Conservation (phyloP, 164 flowering plant genomes). For the Annona cherimola region DNA sequence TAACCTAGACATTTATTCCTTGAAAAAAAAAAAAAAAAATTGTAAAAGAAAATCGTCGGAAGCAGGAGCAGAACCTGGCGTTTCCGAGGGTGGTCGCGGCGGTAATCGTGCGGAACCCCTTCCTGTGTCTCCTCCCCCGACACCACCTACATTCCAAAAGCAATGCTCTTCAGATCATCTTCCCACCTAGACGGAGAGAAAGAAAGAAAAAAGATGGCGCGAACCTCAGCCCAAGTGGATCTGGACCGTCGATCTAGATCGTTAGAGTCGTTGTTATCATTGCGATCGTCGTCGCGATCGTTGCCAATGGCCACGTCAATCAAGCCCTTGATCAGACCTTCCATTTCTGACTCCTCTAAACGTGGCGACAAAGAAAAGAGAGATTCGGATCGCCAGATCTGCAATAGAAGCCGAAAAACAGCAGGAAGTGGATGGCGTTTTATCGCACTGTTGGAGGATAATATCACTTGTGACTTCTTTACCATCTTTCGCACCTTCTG, state of each 20-base stretch:
- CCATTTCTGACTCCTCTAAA: constrained; percentile 37
- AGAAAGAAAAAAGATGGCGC: neutral
- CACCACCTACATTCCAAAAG: constrained; percentile 42
- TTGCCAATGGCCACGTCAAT: constrained; percentile 55
- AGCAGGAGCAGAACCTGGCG: neutral
- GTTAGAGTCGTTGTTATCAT: constrained; percentile 13
- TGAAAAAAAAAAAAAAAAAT: neutral
- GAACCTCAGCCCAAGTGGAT: constrained; percentile 87
- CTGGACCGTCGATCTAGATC: constrained; percentile 57
- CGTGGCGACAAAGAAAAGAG: neutral
- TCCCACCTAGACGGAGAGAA: neutral
- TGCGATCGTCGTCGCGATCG: constrained; percentile 9
- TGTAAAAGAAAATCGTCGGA: neutral
- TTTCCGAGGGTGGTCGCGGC: neutral
- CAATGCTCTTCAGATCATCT: neutral
- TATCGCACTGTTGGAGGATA: neutral
- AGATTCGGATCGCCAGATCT: neutral
- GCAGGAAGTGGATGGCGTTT: neutral
- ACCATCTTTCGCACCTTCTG: too few species aligned
- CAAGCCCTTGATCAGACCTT: constrained; percentile 77
- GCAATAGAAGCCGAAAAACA: neutral
- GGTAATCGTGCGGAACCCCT: neutral
- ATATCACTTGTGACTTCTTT: neutral
- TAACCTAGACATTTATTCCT: too few species aligned
- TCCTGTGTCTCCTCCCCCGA: constrained; percentile 33